Conservation (phyloP, 352 stramenopile genomes). For the Globisporangium ultimum region DNA sequence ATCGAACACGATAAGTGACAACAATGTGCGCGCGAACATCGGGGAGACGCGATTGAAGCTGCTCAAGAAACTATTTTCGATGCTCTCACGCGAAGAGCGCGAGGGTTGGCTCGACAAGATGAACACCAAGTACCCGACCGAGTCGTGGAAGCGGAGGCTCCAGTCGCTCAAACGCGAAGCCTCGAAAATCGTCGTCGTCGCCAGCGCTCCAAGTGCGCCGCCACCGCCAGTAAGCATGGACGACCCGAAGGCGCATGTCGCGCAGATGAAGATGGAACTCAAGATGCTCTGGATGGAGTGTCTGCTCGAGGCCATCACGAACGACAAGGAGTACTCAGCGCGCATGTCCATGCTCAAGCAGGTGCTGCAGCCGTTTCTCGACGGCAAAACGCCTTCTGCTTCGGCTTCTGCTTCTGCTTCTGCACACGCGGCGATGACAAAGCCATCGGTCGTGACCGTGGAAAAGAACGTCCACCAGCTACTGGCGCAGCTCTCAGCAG, state of each 20-base stretch:
- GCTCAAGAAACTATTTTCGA: conserved; percentile 52
- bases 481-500: conserved; percentile 20
- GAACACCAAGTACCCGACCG: conserved; percentile 39
- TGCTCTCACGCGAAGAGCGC: conserved; percentile 50
- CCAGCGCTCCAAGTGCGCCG: background rate
- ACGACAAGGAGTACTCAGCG: conserved; percentile 38
- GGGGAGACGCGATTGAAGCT: conserved; percentile 35
- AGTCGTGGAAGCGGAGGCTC: conserved; percentile 32
- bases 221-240: conserved; percentile 22
- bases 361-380: conserved; percentile 42
- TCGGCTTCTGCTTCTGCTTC: no score
- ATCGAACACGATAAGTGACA: background rate
- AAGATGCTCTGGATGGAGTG: conserved; percentile 67
- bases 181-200: conserved; percentile 7
- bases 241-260: conserved; percentile 27
- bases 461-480: conserved; percentile 28
- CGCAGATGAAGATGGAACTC: conserved; percentile 40
- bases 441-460: conserved; percentile 14
- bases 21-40: conserved; percentile 18
- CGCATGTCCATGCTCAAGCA: conserved; percentile 49
- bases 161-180: conserved; percentile 14
- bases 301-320: conserved; percentile 34
- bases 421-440: background rate
- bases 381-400: conserved; percentile 23
- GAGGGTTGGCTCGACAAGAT: conserved; percentile 49